These are phyloP conservation scores for Paramecium octaurelia DNA, from an alignment of 73 alveolate genomes.

Conservation along the genomic window DNA sequence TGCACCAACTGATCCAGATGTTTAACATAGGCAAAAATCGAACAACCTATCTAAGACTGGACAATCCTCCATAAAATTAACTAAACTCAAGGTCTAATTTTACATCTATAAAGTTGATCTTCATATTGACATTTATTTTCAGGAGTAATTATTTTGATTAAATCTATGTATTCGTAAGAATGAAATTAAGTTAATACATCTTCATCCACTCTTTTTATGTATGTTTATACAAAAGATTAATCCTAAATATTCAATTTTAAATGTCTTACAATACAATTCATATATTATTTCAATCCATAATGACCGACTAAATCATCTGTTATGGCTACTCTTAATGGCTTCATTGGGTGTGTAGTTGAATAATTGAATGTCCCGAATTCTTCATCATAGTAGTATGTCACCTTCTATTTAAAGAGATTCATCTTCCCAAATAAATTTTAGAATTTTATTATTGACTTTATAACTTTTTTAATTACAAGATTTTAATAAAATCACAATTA, in stretches of 20 bases:
- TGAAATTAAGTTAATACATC: constrained; percentile 57
- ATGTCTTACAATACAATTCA: constrained; percentile 23
- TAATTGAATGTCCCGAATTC: constrained; percentile 90
- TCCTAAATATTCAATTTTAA: constrained; percentile 18
- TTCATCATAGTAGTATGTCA: constrained; percentile 89
- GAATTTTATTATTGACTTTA: not conserved
- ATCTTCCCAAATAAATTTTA: not conserved
- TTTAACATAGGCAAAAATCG: constrained; percentile 88
- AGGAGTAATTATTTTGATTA: constrained; percentile 50
- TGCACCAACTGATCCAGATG: constrained; percentile 83
- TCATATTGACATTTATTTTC: constrained; percentile 56
- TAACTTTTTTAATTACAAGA: not conserved
- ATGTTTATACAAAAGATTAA: constrained; percentile 60
- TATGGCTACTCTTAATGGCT: constrained; percentile 74
- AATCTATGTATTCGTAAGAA: constrained; percentile 56
- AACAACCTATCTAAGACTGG: constrained; percentile 91
- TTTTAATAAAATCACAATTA: not conserved
- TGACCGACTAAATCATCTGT: constrained; percentile 46
- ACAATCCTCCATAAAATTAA: constrained; percentile 82
- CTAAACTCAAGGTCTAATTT: not conserved
- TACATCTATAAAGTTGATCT: constrained; percentile 62
- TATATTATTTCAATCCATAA: constrained; percentile 33
- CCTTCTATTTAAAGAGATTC: constrained; percentile 62
- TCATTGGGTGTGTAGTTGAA: constrained; percentile 97
- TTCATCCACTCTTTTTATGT: constrained; percentile 60